Percentiles rank a stretch among this genome's conserved stretches.
Evolutionary conservation across 2,329 filamentous ascomycete species (phyloP).

Genomic region (Conoideocrella luteorostrata): DNA sequence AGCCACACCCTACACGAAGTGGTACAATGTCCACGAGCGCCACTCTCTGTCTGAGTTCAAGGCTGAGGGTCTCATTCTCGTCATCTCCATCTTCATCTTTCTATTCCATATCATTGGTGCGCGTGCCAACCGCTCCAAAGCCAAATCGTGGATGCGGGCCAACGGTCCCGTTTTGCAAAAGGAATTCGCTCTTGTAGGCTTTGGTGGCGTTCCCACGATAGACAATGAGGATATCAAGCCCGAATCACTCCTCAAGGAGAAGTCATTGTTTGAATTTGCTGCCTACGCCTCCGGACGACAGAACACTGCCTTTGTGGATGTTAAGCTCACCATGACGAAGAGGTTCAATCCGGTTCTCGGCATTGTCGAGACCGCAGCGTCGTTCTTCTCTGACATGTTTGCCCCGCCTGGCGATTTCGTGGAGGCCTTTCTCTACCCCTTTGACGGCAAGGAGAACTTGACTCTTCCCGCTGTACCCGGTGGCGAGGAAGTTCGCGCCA

Average conservation of each 20-base stretch:
- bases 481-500: slow-evolving; percentile 44
- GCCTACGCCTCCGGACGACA: slow-evolving; percentile 86
- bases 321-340: slow-evolving; percentile 75
- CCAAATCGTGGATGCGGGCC: slow-evolving; percentile 71
- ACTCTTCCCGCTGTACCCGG: slow-evolving; percentile 63
- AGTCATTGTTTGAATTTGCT: slow-evolving; percentile 77
- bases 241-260: slow-evolving; percentile 66
- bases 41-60: slow-evolving; percentile 78
- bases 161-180: slow-evolving; percentile 64
- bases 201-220: slow-evolving; percentile 50
- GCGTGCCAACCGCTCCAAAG: slow-evolving; percentile 71
- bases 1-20: slow-evolving; percentile 72
- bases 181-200: slow-evolving; percentile 87
- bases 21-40: slow-evolving; percentile 96
- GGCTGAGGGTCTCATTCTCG: slow-evolving; percentile 76
- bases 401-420: slow-evolving; percentile 62
- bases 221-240: slow-evolving; percentile 32
- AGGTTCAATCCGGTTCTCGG: slow-evolving; percentile 72
- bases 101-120: slow-evolving; percentile 76
- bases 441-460: slow-evolving; percentile 83
- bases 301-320: slow-evolving; percentile 86
- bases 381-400: slow-evolving; percentile 76
- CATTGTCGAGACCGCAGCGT: slow-evolving; percentile 57
- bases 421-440: slow-evolving; percentile 76
- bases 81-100: slow-evolving; percentile 67